These are phyloP conservation scores for Beauveria bassiana DNA, from an alignment of 2,329 filamentous ascomycete genomes.

Conservation along the genomic window DNA sequence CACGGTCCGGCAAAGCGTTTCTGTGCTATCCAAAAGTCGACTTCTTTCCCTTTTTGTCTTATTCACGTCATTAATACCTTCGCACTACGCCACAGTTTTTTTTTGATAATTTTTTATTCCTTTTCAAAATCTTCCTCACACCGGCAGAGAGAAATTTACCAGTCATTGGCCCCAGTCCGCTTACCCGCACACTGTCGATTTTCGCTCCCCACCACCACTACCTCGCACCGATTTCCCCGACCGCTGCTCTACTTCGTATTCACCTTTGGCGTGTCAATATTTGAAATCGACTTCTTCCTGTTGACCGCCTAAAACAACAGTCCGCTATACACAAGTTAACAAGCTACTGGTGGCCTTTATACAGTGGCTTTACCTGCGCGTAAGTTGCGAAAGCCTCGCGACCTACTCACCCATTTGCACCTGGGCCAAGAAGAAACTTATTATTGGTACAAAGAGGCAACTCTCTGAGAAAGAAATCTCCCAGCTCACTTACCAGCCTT, in stretches of 20 bases:
- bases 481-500: background rate
- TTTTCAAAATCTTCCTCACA: background rate
- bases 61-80: background rate
- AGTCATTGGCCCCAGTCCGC: constrained; percentile 5
- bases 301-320: background rate
- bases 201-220: constrained; percentile 10
- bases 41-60: background rate
- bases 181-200: constrained; percentile 9
- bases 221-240: background rate
- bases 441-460: background rate
- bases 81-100: background rate
- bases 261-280: background rate
- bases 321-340: background rate
- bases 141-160: background rate
- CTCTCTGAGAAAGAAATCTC: background rate
- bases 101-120: background rate
- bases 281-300: background rate
- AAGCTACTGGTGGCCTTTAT: background rate
- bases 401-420: background rate
- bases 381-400: background rate
- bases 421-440: background rate
- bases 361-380: background rate
- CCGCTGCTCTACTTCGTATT: constrained; percentile 3
- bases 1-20: background rate
- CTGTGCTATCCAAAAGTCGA: background rate